A percentile compares a stretch with the other conserved stretches of the same genome.
These are phyloP conservation scores for Schizophyllum amplum DNA, from an alignment of 1,284 basidiomycete genomes.

Conservation along the genomic window DNA sequence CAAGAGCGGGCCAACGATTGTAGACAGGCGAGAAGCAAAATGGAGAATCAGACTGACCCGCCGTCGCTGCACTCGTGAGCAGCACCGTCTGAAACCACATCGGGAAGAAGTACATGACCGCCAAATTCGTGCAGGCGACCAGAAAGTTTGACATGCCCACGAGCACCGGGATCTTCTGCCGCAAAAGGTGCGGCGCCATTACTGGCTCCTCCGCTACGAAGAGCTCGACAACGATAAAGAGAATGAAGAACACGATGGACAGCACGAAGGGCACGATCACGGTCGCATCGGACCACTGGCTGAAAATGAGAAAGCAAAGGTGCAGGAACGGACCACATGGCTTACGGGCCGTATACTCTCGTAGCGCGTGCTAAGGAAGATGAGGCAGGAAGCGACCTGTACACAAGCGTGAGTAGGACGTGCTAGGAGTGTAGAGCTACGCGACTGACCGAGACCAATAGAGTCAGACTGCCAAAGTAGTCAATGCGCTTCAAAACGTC, in stretches of 20 bases:
- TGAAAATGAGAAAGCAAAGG: too few species aligned
- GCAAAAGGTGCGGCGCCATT: conserved; percentile 59
- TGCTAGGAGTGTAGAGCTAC: conserved; percentile 4
- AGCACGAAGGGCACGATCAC: conserved; percentile 51
- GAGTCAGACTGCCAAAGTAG: conserved; percentile 58
- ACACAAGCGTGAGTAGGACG: conserved; percentile 22
- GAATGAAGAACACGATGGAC: conserved; percentile 38
- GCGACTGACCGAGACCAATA: conserved; percentile 46
- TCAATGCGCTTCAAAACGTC: conserved; percentile 52
- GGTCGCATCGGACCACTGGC: conserved; percentile 52
- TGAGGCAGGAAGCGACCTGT: conserved; percentile 41
- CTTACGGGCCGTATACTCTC: conserved; percentile 56
- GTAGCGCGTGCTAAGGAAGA: conserved; percentile 63
- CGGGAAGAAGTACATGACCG: conserved; percentile 75
- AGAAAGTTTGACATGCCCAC: conserved; percentile 72
- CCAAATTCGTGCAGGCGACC: conserved; percentile 68
- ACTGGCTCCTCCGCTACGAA: conserved; percentile 65
- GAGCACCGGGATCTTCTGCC: conserved; percentile 60
- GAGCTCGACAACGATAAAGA: conserved; percentile 59
- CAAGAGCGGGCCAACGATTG: too few species aligned
- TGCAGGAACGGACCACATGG: neutral
- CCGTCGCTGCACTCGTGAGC: conserved; percentile 56
- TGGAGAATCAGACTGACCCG: conserved; percentile 44
- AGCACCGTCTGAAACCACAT: conserved; percentile 85
- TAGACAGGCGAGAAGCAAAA: too few species aligned